Percentiles rank a stretch among this genome's conserved stretches.
Conservation (phyloP, 257 asterid species). For the Solanum commersonii region DNA sequence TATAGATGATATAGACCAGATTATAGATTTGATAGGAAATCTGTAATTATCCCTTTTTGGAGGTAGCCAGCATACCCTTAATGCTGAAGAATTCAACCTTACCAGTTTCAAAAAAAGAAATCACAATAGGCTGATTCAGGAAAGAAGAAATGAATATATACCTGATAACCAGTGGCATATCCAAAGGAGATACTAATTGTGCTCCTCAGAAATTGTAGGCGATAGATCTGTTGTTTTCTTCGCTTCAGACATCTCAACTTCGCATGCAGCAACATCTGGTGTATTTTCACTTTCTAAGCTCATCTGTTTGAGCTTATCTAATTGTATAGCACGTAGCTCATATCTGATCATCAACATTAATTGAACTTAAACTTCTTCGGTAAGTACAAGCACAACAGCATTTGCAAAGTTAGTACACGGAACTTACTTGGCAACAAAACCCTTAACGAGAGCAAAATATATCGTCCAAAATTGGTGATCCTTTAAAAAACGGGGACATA, state of each 20-base stretch:
- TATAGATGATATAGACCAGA: too few species aligned
- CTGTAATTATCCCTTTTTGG: too few species aligned
- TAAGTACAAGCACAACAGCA: conserved; percentile 1
- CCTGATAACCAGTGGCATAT: conserved; percentile 19
- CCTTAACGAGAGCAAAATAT: conserved; percentile 66
- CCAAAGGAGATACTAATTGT: conserved; percentile 10
- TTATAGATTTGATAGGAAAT: too few species aligned
- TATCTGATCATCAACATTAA: conserved; percentile 37
- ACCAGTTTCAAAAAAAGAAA: not conserved
- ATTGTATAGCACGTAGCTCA: conserved; percentile 61
- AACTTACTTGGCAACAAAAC: conserved; percentile 69
- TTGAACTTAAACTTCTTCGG: not conserved
- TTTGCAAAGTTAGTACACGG: not conserved
- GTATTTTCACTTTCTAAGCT: conserved; percentile 26
- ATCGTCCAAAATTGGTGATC: conserved; percentile 83
- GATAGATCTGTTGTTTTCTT: conserved; percentile 22
- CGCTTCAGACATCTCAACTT: conserved; percentile 91
- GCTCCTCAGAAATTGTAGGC: conserved; percentile 23
- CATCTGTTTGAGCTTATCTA: conserved; percentile 52
- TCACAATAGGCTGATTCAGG: not conserved
- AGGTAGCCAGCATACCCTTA: too few species aligned
- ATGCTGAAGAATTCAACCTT: too few species aligned
- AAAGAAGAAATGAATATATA: conserved; percentile 5
- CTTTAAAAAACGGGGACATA: conserved; percentile 79
- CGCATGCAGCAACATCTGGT: conserved; percentile 30